Evolutionary conservation across 768 basidiomycete genomes (phyloP).

Genomic region (Amyloporia xantha): DNA sequence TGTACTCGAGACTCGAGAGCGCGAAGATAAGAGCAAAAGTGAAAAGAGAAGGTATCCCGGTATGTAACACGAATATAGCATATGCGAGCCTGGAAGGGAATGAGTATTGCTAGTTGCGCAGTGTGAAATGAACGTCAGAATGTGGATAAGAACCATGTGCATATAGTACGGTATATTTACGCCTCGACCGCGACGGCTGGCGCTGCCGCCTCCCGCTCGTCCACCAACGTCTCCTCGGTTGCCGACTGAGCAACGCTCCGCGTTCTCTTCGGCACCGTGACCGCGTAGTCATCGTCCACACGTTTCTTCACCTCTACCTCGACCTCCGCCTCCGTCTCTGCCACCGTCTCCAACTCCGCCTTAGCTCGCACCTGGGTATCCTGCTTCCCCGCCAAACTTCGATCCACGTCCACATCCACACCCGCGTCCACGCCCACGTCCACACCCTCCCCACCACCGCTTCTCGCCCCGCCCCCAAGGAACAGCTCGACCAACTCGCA

Average conservation of each 20-base stretch:
- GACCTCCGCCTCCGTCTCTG: too few species aligned
- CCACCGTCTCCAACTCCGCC: too few species aligned
- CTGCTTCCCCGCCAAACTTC: slow-evolving; percentile 4
- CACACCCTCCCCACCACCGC: too few species aligned
- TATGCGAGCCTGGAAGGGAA: neutral
- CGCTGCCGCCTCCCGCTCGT: neutral
- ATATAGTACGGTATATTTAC: neutral
- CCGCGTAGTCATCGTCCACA: neutral
- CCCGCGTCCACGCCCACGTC: slow-evolving; percentile 7
- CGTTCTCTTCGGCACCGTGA: neutral
- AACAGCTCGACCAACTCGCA: slow-evolving; percentile 18
- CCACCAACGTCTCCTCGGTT: neutral
- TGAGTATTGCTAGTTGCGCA: too few species aligned
- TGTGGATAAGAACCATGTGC: neutral
- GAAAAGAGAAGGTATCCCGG: too few species aligned
- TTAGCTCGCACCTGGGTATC: neutral
- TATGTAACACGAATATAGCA: neutral
- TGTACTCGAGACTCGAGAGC: too few species aligned
- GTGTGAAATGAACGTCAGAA: neutral
- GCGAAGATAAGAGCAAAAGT: too few species aligned
- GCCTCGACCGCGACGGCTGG: neutral
- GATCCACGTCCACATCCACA: too few species aligned
- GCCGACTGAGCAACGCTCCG: neutral
- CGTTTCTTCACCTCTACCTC: slow-evolving; percentile 6
- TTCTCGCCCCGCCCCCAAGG: slow-evolving; percentile 9